These are phyloP conservation scores for Colletotrichum cordylinicola DNA, from an alignment of 2,329 filamentous ascomycete genomes.

Conservation along the genomic window DNA sequence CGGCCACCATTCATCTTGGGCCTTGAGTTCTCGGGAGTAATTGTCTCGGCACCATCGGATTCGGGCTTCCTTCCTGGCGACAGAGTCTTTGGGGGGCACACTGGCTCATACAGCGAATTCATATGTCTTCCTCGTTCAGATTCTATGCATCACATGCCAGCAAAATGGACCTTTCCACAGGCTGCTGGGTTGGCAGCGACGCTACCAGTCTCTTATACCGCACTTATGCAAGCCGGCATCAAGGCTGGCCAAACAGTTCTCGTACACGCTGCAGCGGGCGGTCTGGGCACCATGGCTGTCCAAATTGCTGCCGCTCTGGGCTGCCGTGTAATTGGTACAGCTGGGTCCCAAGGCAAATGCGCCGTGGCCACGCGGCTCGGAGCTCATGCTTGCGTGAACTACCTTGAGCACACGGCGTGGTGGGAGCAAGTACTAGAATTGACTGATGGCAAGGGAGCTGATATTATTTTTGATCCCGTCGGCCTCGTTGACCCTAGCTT, in stretches of 20 bases:
- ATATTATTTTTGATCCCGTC: slow-evolving; percentile 64
- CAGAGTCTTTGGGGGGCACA: slow-evolving; percentile 56
- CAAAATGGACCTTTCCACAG: slow-evolving; percentile 47
- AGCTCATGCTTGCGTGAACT: slow-evolving; percentile 47
- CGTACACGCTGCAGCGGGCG: slow-evolving; percentile 61
- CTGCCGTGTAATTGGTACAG: slow-evolving; percentile 58
- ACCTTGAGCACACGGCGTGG: slow-evolving; percentile 46
- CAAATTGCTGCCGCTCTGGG: slow-evolving; percentile 60
- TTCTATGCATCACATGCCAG: slow-evolving; percentile 48
- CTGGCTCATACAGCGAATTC: slow-evolving; percentile 59
- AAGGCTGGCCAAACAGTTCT: slow-evolving; percentile 53
- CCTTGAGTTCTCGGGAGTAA: slow-evolving; percentile 64
- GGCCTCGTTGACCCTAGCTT: slow-evolving; percentile 61
- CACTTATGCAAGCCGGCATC: slow-evolving; percentile 48
- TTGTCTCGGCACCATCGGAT: slow-evolving; percentile 42
- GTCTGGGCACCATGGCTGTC: slow-evolving; percentile 59
- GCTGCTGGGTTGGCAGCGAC: slow-evolving; percentile 60
- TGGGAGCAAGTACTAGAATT: slow-evolving; percentile 52
- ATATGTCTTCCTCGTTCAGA: slow-evolving; percentile 44
- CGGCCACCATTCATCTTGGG: slow-evolving; percentile 64
- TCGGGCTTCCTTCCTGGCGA: slow-evolving; percentile 50
- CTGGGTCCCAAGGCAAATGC: slow-evolving; percentile 52
- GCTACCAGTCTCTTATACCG: slow-evolving; percentile 60
- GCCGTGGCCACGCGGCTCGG: slow-evolving; percentile 42
- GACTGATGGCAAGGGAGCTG: slow-evolving; percentile 55